Conservation (phyloP, 768 basidiomycete genomes). For the Boletus fagicola region DNA sequence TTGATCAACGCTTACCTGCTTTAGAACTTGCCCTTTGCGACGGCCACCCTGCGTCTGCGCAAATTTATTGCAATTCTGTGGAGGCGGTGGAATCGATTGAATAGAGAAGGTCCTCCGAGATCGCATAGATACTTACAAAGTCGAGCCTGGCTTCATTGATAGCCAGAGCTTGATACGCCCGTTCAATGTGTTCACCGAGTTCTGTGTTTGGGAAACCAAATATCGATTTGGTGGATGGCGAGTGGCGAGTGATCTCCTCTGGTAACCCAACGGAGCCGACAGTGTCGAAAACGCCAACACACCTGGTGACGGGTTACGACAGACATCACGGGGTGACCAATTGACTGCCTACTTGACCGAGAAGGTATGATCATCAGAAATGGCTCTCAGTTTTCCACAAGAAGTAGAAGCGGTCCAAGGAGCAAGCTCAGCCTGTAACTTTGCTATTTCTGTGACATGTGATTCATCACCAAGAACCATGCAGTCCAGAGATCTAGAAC, state of each 20-base stretch:
- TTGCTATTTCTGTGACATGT: constrained; percentile 32
- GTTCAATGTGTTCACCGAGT: constrained; percentile 61
- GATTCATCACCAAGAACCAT: neutral
- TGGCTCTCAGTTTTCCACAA: constrained; percentile 52
- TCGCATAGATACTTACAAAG: constrained; percentile 47
- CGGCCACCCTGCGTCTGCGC: constrained; percentile 53
- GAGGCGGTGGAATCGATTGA: neutral
- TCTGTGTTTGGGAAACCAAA: constrained; percentile 64
- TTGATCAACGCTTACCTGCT: constrained; percentile 45
- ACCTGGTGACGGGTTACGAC: constrained; percentile 36
- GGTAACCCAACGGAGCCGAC: constrained; percentile 74
- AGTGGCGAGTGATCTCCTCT: constrained; percentile 53
- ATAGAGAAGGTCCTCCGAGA: neutral
- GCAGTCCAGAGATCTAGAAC: neutral
- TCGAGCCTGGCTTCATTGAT: constrained; percentile 65
- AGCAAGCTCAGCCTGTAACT: constrained; percentile 44
- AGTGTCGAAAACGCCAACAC: constrained; percentile 75
- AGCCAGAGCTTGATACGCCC: constrained; percentile 69
- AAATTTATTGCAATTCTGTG: constrained; percentile 61
- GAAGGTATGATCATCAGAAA: constrained; percentile 47
- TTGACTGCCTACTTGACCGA: constrained; percentile 53
- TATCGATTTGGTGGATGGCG: constrained; percentile 44
- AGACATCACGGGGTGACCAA: neutral
- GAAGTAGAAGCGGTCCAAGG: constrained; percentile 55
- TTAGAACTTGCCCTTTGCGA: constrained; percentile 55